These are phyloP conservation scores for Geotrichum siamense DNA, from an alignment of 1,139 yeast genomes.

Conservation along the genomic window DNA sequence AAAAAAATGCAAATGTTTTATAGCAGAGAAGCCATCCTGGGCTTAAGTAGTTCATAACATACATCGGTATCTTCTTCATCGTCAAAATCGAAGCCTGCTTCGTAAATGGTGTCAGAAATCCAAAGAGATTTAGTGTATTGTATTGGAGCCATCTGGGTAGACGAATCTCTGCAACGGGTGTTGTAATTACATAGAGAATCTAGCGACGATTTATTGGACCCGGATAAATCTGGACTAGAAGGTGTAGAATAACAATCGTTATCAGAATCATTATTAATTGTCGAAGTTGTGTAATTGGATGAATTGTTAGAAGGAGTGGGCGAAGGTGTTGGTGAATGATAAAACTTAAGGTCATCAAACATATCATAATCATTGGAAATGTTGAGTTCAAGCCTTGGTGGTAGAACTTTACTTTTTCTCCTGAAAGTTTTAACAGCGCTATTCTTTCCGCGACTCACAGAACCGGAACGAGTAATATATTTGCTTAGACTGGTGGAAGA, in stretches of 20 bases:
- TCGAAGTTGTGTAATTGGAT: background rate
- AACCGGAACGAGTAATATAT: background rate
- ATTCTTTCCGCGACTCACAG: background rate
- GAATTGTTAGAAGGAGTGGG: background rate
- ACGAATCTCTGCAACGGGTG: background rate
- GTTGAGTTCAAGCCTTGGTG: background rate
- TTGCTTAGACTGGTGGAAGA: background rate
- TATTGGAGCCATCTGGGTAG: background rate
- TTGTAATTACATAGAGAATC: background rate
- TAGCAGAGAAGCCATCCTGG: background rate
- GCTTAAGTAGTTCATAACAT: background rate
- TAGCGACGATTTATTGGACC: background rate
- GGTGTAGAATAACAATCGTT: constrained; percentile 1
- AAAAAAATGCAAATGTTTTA: too few species aligned
- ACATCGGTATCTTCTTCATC: background rate
- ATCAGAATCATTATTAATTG: background rate
- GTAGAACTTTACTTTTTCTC: background rate
- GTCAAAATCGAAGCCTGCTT: background rate
- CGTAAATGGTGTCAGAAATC: constrained; percentile 1
- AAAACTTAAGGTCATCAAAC: background rate
- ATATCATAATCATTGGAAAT: background rate
- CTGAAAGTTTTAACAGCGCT: background rate
- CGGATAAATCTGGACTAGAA: background rate
- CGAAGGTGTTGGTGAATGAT: background rate
- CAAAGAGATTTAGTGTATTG: background rate